These are phyloP conservation scores for Polyporus tsugae DNA, from an alignment of 1,284 basidiomycete species.

Conservation along the genomic window DNA sequence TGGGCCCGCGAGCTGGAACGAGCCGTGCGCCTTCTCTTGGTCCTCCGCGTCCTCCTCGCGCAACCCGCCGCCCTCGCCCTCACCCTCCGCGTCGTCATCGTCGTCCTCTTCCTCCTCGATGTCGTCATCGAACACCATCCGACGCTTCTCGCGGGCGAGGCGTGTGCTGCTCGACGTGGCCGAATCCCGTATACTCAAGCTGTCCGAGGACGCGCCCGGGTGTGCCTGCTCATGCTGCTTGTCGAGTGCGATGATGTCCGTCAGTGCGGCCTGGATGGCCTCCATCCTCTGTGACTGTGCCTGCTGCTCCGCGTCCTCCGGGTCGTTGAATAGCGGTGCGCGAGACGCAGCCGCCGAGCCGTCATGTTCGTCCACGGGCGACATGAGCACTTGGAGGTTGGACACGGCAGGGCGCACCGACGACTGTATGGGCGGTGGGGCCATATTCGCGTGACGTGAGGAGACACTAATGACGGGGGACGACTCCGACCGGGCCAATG, in stretches of 20 bases:
- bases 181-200: slow-evolving; percentile 28
- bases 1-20: slow-evolving; percentile 79
- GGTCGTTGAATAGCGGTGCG: slow-evolving; percentile 83
- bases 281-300: slow-evolving; percentile 78
- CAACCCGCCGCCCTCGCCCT: slow-evolving; percentile 38
- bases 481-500: slow-evolving; percentile 48
- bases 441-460: slow-evolving; percentile 42
- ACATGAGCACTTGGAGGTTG: slow-evolving; percentile 81
- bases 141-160: slow-evolving; percentile 27
- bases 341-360: slow-evolving; percentile 56
- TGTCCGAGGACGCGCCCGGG: slow-evolving; percentile 29
- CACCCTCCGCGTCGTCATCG: slow-evolving; percentile 49
- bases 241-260: slow-evolving; percentile 91
- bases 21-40: slow-evolving; percentile 52
- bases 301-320: slow-evolving; percentile 65
- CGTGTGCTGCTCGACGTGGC: slow-evolving; percentile 16
- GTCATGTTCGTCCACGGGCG: slow-evolving; percentile 57
- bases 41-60: slow-evolving; percentile 51
- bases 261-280: slow-evolving; percentile 93
- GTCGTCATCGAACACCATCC: slow-evolving; percentile 42
- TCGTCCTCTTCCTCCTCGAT: slow-evolving; percentile 51
- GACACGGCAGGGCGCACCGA: slow-evolving; percentile 51
- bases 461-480: slow-evolving; percentile 42
- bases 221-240: slow-evolving; percentile 46
- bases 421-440: slow-evolving; percentile 18